Base-by-base conservation (phyloP, 2,329 filamentous ascomycete species). In the Phaeosphaeria sp. region DNA sequence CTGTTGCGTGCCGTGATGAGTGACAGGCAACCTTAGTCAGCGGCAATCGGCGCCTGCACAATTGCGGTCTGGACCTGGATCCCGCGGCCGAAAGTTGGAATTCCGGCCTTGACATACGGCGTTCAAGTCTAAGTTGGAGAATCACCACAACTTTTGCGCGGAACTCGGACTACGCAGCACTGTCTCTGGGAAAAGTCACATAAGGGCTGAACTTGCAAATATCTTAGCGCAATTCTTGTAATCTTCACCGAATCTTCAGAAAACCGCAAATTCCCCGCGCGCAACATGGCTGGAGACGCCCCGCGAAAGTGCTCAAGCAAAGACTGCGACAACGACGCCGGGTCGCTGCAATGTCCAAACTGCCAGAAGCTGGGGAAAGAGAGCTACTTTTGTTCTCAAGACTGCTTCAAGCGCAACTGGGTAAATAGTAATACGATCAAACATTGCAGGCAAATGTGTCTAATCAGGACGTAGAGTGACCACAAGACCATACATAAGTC, bases 381-480 rank as follows among this genome's bases (percentile, higher is more conserved):
- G 73, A 96, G 92, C 81, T 97, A 89, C 80, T 99, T 98, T 82
- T 99, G 95, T 83, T 93, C 93, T 25, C 95, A 99, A 79, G 95
- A 98, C 70, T 99, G 95, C 83, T 99, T 99, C 82, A 98, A 97
- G 85, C 90, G 89, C 79, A 99, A 93, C 83, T 99, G 95, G 95
- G 95, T 98, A 88, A 70, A 67, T 68, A 65, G 57, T 67, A 65
- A 63, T 36, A 58, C 64, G 48, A n/a, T 23, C 21, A 47, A 50
- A 43, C 46, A 49, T 21, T 56, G 48, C 55, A 59, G 55, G 49
- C 43, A 50, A 62, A 50, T 54, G 50, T 48, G 52, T 59, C 71
- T 74, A 68, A 75, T 59, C 27, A 47, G 39, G 46, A 55, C 18
- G 52, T 72, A 97, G 93, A 83, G 81, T 77, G 87, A 89, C 60